Conservation (phyloP, 768 basidiomycete species). For the Collybia sordida region DNA sequence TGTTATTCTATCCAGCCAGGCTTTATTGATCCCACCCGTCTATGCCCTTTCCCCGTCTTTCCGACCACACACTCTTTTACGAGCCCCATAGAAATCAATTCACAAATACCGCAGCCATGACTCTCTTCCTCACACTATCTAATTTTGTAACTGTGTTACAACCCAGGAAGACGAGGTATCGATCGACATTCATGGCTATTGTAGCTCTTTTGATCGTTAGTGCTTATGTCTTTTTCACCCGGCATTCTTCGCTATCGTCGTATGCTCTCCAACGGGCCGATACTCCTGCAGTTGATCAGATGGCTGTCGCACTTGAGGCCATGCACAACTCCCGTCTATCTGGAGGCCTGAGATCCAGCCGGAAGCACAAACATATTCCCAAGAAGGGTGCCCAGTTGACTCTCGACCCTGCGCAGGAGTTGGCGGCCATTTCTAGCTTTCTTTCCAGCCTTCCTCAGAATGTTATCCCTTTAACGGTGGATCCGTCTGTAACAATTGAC, state of each 20-base stretch:
- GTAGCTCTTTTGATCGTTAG: constrained; percentile 49
- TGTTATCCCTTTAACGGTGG: constrained; percentile 63
- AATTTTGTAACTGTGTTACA: constrained; percentile 31
- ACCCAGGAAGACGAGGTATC: constrained; percentile 49
- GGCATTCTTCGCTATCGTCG: constrained; percentile 39
- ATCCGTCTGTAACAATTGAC: constrained; percentile 67
- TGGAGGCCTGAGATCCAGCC: constrained; percentile 15
- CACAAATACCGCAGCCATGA: constrained; percentile 11
- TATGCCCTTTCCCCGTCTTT: constrained; percentile 24
- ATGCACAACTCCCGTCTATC: constrained; percentile 33
- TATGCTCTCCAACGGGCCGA: constrained; percentile 30
- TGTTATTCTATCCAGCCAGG: not conserved
- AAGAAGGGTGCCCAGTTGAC: constrained; percentile 36
- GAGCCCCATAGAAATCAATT: constrained; percentile 22
- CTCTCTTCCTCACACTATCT: constrained; percentile 16
- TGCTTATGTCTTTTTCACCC: constrained; percentile 55
- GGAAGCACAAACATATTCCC: constrained; percentile 17
- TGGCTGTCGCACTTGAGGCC: constrained; percentile 31
- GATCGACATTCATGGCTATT: constrained; percentile 56
- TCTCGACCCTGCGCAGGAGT: constrained; percentile 58
- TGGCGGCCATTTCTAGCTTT: constrained; percentile 75
- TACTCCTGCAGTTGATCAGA: constrained; percentile 29
- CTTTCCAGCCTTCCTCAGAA: constrained; percentile 74
- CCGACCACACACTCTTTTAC: constrained; percentile 34
- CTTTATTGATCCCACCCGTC: constrained; percentile 6